Base-by-base conservation (phyloP, 116 monocot species). In the Dioscorea cayenensis region DNA sequence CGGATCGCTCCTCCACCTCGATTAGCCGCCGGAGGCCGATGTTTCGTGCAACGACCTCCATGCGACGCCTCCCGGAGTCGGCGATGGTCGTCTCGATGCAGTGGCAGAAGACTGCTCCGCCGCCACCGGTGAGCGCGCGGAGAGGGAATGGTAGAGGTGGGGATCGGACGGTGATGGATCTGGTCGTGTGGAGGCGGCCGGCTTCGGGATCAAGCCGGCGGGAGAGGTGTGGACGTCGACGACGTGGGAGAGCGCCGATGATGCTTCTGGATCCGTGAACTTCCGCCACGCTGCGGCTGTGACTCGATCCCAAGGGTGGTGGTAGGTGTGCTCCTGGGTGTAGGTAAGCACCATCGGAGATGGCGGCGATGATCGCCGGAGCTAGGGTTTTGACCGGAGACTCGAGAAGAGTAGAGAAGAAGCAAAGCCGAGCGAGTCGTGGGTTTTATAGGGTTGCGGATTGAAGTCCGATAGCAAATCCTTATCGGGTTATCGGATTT, bases 141-240 rank as follows among this genome's bases (percentile, higher is more conserved):
- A 90, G 77, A 72, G 88, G 71, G 83, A 90, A 90, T 18, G 96
- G 96, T 22, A 97, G 90, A 37, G 80, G 59, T 0, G 96, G 96
- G 29, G 96, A 88, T 2, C 88, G 77, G 58, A 97, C 82, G 51
- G 96, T 92, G 77, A 97, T 80, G 79, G 90, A 97, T 16, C 96
- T 88, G 60, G 75, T 73, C 59, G 90, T 77, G 51, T 66, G 75
- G 81, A 97, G 88, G 66, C 64, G 35, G 37, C 84, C 80, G n/a
- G 75, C 2, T 18, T 35, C 14, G 22, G 83, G 68, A 18, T 87
- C 87, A 48, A 96, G 78, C 66, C 79, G 72, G 58, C 86, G 90
- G 73, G 82, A 73, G 71, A 97, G 22, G 96, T 97, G 83, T 97
- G 96, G 58, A 97, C 96, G 84, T 97, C 96, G 72, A 89, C 65